phyloP scores from a whole-genome alignment of 306 rosid species.

The Gastrolobium bilobum region DNA sequence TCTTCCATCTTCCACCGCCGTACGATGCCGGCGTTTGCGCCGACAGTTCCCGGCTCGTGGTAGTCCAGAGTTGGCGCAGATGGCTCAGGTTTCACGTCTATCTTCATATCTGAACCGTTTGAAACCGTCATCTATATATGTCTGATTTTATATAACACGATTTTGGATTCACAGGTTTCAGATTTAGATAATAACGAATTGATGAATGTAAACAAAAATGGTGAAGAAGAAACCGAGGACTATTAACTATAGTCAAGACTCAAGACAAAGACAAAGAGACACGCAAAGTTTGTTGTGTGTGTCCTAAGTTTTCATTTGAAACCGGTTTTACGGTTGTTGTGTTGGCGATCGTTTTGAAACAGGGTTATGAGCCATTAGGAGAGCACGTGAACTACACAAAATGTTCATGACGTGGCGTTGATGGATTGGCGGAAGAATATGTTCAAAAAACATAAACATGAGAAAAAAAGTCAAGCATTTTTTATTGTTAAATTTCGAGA shows the following conservation, averaged over 20 bases:
- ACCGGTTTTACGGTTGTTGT: too few relatives aligned
- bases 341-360: too few relatives aligned
- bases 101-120: not conserved
- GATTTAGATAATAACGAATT: not conserved
- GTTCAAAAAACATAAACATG: too few relatives aligned
- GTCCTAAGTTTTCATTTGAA: too few relatives aligned
- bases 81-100: not conserved
- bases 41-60: not conserved
- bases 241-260: not conserved
- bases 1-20: conserved; percentile 63
- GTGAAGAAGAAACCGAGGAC: not conserved
- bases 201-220: not conserved
- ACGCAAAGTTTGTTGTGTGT: conserved; percentile 14
- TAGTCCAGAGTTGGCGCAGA: conserved; percentile 23
- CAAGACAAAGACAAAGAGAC: not conserved
- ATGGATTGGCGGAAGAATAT: too few relatives aligned
- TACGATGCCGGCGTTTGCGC: conserved; percentile 31
- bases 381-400: too few relatives aligned
- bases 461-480: too few relatives aligned
- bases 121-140: conserved; percentile 38
- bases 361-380: too few relatives aligned
- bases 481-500: too few relatives aligned
- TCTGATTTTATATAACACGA: conserved; percentile 2
- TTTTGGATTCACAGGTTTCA: not conserved
- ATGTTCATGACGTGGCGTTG: too few relatives aligned